Conservation (phyloP, 2,329 filamentous ascomycete species). For the Ampelomyces quisqualis region DNA sequence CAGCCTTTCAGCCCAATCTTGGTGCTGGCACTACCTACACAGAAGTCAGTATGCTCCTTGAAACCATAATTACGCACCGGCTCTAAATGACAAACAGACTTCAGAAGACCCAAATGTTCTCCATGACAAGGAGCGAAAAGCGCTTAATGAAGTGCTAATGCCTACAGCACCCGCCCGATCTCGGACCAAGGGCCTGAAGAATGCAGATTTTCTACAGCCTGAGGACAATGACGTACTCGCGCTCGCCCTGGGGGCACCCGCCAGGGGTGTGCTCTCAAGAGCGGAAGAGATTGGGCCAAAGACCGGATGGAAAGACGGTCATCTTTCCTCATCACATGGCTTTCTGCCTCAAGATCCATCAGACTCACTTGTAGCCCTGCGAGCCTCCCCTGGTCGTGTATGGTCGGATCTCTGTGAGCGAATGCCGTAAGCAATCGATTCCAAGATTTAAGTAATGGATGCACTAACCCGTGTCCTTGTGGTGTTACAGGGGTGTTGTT, state of each 20-base stretch:
- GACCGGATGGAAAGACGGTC: constrained; percentile 57
- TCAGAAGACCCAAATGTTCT: constrained; percentile 9
- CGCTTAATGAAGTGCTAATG: constrained; percentile 23
- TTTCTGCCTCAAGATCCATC: constrained; percentile 56
- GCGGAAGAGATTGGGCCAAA: constrained; percentile 54
- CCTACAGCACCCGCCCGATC: constrained; percentile 20
- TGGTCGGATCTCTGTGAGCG: constrained; percentile 57
- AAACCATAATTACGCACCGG: neutral
- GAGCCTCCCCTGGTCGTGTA: constrained; percentile 52
- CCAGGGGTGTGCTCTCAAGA: constrained; percentile 54
- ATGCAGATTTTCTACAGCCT: constrained; percentile 52
- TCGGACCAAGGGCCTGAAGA: constrained; percentile 40
- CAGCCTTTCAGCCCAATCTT: constrained; percentile 21
- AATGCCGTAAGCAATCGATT: no score
- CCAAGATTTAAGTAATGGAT: no score
- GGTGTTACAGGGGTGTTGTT: no score
- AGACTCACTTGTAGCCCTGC: constrained; percentile 50
- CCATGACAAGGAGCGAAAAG: constrained; percentile 18
- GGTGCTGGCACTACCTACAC: constrained; percentile 13
- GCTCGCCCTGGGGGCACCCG: constrained; percentile 55
- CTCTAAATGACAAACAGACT: constrained; percentile 8
- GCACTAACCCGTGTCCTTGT: no score
- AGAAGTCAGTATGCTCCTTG: constrained; percentile 9
- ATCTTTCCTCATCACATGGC: constrained; percentile 53
- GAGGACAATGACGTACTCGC: constrained; percentile 54